Evolutionary conservation across 768 basidiomycete species (phyloP).

Genomic region (Mycena polygramma): DNA sequence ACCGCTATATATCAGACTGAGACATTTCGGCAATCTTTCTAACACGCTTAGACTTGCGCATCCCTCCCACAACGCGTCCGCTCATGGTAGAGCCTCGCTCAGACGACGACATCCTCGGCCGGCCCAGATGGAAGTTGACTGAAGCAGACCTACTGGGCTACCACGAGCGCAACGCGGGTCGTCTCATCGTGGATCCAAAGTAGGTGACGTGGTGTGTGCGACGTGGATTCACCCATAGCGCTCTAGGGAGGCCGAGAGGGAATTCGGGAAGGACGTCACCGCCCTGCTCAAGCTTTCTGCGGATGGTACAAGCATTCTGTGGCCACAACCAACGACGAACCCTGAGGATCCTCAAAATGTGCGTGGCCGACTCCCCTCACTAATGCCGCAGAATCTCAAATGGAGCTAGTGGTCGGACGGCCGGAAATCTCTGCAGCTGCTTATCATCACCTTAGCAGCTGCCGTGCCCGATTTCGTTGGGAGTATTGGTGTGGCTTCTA

Average conservation of each 20-base stretch:
- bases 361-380: constrained; percentile 22
- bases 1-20: background rate
- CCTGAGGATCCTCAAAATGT: constrained; percentile 77
- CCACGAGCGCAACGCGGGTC: constrained; percentile 38
- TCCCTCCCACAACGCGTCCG: background rate
- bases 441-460: constrained; percentile 73
- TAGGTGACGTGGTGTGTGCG: constrained; percentile 7
- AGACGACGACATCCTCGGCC: constrained; percentile 7
- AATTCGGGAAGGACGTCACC: constrained; percentile 70
- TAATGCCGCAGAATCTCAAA: background rate
- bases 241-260: constrained; percentile 69
- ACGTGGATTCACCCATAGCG: background rate
- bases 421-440: constrained; percentile 67
- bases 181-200: constrained; percentile 38
- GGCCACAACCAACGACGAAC: constrained; percentile 77
- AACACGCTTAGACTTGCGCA: background rate
- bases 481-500: constrained; percentile 72
- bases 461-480: constrained; percentile 79
- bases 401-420: constrained; percentile 60
- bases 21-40: background rate
- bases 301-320: constrained; percentile 72
- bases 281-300: constrained; percentile 66
- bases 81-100: constrained; percentile 24
- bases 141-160: constrained; percentile 32
- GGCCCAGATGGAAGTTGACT: constrained; percentile 18